Base-by-base conservation (phyloP, 345 rosid genomes). In the Rhodamnia argentea region DNA sequence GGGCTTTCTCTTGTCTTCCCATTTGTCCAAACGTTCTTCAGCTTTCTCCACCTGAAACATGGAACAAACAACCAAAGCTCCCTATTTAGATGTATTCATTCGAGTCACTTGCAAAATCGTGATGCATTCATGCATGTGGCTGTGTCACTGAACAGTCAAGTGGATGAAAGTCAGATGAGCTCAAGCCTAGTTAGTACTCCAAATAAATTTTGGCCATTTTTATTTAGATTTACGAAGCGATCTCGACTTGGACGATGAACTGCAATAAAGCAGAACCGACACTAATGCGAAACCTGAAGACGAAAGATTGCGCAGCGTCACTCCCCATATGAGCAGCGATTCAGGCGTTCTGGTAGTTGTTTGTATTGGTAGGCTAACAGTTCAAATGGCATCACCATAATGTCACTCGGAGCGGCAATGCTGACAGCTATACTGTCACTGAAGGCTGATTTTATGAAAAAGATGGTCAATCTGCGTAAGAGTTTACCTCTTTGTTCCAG, bases 21-120 rank as follows among this genome's bases (percentile, higher is more conserved):
- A 94, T 88, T 82, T 90, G 60, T 91, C 94, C 89, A 95, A 89
- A 10, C 96, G 90, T 50, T 74, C 88, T 59, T 84, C 90, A 3
- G 96, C 92, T 58, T 86, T 95, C 89, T 93, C 96, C 57, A 94
- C 97, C 97, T 96, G 88, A 85, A 89, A 82, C 84, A 59, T 23
- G 40, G 58, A 47, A 62, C n/a, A 40, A 42, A 82, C 58, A 52
- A 82, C 47, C 22, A 29, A 13, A 82, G 44, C 55, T 44, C 74
- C 27, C 23, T 3, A 29, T 62, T 62, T 62, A 62, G 75, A 29
- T 37, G 75, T 18, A 82, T n/a, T 52, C 15, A 7, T 24, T 51
- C 7, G 29, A 52, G 57, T 26, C 32, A 12, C 84, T 54, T 50
- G 40, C 40, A 22, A 20, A n/a, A 3, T 27, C 12, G 27, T 13